Evolutionary conservation across 768 basidiomycete genomes (phyloP).

Genomic region (Suillus decipiens): DNA sequence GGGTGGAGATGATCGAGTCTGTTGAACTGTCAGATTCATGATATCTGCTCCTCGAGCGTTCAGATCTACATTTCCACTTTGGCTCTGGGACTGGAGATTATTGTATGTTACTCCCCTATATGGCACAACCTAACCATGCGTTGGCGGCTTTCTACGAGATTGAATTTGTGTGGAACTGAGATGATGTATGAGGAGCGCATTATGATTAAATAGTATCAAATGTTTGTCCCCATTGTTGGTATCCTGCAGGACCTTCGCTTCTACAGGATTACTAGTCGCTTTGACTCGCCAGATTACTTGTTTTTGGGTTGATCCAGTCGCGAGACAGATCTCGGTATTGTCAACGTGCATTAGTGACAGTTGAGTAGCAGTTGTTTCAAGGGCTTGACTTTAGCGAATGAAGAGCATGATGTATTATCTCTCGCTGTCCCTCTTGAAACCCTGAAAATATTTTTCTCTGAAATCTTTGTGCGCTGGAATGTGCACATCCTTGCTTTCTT

Average conservation of each 20-base stretch:
- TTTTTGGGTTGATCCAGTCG: not conserved
- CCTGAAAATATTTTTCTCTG: slow-evolving; percentile 83
- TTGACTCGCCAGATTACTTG: not conserved
- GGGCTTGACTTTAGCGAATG: not conserved
- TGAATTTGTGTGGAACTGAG: not conserved
- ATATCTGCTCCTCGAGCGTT: not conserved
- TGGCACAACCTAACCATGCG: not conserved
- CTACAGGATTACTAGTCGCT: not conserved
- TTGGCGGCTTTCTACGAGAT: not conserved
- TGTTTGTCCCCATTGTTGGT: not conserved
- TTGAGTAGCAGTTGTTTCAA: not conserved
- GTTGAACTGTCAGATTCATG: not conserved
- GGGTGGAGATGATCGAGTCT: not conserved
- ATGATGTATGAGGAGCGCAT: not conserved
- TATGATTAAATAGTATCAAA: not conserved
- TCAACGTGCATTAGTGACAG: not conserved
- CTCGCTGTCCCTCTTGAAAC: slow-evolving; percentile 56
- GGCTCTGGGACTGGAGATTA: not conserved
- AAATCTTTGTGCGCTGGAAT: slow-evolving; percentile 90
- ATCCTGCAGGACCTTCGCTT: not conserved
- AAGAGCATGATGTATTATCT: slow-evolving; percentile 9
- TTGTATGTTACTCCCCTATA: not conserved
- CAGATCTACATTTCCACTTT: not conserved
- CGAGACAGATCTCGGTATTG: not conserved
- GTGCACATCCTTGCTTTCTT: slow-evolving; percentile 32